phyloP scores from a whole-genome alignment of 1,139 yeast species.

The Hemisphaericaspora xylofermentans region DNA sequence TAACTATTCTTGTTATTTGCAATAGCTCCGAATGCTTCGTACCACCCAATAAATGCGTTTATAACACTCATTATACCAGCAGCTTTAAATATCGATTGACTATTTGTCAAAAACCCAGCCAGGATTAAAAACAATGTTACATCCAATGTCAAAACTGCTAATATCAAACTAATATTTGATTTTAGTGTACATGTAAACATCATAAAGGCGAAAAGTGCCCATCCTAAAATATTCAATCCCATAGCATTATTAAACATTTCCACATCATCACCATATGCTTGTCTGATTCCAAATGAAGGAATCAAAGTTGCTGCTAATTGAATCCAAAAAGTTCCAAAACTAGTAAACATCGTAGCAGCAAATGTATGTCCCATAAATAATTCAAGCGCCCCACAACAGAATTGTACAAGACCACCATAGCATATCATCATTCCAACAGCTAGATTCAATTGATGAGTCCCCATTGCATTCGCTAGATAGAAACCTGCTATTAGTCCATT shows the following conservation, averaged over 20 bases:
- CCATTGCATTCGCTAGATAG: conserved; percentile 41
- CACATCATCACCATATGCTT: conserved; percentile 49
- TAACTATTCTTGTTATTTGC: conserved; percentile 31
- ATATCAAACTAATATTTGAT: conserved; percentile 40
- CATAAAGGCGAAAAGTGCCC: conserved; percentile 45
- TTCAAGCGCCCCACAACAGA: conserved; percentile 54
- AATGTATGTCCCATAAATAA: conserved; percentile 37
- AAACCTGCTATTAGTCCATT: conserved; percentile 50
- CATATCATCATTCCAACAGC: conserved; percentile 46
- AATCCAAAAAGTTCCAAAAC: conserved; percentile 46
- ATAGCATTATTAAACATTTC: conserved; percentile 32
- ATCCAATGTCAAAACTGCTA: conserved; percentile 33
- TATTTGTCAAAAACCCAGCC: conserved; percentile 36
- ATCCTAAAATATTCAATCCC: conserved; percentile 42
- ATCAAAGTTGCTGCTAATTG: conserved; percentile 35
- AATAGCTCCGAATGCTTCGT: conserved; percentile 37
- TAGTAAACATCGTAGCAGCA: conserved; percentile 40
- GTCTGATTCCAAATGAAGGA: conserved; percentile 49
- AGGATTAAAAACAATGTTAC: conserved; percentile 42
- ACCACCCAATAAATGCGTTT: conserved; percentile 42
- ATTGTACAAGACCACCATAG: conserved; percentile 49
- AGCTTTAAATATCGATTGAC: conserved; percentile 29
- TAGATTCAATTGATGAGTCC: conserved; percentile 31
- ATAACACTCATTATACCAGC: conserved; percentile 46
- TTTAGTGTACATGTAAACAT: conserved; percentile 40